These are phyloP conservation scores for Dactylellina cionopaga DNA, from an alignment of 2,329 filamentous ascomycete genomes.

Conservation along the genomic window DNA sequence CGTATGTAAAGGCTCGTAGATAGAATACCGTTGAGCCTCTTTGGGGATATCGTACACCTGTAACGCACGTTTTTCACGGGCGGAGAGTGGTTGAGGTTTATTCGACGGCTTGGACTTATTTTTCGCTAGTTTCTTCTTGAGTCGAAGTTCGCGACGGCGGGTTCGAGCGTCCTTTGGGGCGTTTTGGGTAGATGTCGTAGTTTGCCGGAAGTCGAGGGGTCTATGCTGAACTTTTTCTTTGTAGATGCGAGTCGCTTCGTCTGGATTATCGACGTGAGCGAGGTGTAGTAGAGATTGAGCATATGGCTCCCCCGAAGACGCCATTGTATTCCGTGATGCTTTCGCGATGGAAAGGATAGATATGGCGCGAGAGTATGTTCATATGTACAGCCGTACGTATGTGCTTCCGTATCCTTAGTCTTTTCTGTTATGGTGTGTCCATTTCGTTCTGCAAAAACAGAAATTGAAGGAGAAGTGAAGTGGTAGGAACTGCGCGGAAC, in stretches of 20 bases:
- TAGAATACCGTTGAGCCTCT: slow-evolving; percentile 73
- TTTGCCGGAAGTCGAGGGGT: slow-evolving; percentile 64
- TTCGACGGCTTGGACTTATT: slow-evolving; percentile 56
- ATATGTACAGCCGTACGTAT: too few relatives aligned
- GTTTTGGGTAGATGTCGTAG: slow-evolving; percentile 63
- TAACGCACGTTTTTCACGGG: slow-evolving; percentile 77
- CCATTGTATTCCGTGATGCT: slow-evolving; percentile 7
- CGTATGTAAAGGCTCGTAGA: slow-evolving; percentile 79
- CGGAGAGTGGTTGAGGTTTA: slow-evolving; percentile 76
- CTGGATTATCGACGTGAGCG: slow-evolving; percentile 79
- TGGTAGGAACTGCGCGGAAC: too few relatives aligned
- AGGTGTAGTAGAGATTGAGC: slow-evolving; percentile 76
- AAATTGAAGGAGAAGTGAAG: too few relatives aligned
- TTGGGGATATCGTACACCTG: slow-evolving; percentile 79
- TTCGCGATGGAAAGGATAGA: not conserved
- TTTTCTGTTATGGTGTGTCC: too few relatives aligned
- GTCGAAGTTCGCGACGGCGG: slow-evolving; percentile 65
- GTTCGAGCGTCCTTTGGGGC: slow-evolving; percentile 65
- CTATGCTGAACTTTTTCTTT: slow-evolving; percentile 68
- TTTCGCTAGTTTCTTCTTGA: slow-evolving; percentile 63
- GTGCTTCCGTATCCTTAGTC: too few relatives aligned
- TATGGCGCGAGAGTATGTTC: too few relatives aligned
- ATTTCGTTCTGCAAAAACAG: too few relatives aligned
- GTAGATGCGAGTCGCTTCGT: slow-evolving; percentile 66
- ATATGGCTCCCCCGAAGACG: slow-evolving; percentile 59